Conservation (phyloP, 2,329 filamentous ascomycete species). For the Talaromyces verruculosus region DNA sequence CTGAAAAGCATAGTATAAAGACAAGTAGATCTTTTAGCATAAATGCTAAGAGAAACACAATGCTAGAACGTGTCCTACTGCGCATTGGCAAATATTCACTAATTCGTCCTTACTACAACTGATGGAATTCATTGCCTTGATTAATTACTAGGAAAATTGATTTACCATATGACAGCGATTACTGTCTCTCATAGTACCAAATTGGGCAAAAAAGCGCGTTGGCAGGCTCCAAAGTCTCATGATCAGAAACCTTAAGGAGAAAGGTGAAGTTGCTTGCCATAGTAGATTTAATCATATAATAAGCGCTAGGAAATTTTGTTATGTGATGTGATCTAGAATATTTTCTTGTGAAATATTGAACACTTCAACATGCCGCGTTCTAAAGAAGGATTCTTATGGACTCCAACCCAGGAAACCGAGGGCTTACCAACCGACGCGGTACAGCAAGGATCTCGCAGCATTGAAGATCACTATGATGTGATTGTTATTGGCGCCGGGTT, state of each 20-base stretch:
- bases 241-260: background rate
- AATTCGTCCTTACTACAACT: background rate
- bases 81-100: background rate
- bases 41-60: background rate
- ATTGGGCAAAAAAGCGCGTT: background rate
- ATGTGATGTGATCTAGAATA: too few species aligned
- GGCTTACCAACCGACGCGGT: background rate
- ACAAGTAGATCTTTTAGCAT: background rate
- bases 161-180: too few species aligned
- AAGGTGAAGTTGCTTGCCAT: background rate
- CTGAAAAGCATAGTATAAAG: background rate
- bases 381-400: background rate
- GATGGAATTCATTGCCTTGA: too few species aligned
- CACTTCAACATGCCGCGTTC: background rate
- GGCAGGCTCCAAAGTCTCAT: background rate
- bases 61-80: background rate
- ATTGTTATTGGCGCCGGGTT: conserved; percentile 38
- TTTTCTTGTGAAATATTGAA: background rate
- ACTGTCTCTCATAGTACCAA: background rate
- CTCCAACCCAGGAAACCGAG: background rate
- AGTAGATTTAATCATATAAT: background rate
- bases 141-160: too few species aligned
- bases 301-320: background rate
- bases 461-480: conserved; percentile 29
- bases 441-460: background rate